A percentile compares a stretch with the other conserved stretches of the same genome.
These are phyloP conservation scores for Kodamaea sagamina DNA, from an alignment of 805 yeast species.

Conservation along the genomic window DNA sequence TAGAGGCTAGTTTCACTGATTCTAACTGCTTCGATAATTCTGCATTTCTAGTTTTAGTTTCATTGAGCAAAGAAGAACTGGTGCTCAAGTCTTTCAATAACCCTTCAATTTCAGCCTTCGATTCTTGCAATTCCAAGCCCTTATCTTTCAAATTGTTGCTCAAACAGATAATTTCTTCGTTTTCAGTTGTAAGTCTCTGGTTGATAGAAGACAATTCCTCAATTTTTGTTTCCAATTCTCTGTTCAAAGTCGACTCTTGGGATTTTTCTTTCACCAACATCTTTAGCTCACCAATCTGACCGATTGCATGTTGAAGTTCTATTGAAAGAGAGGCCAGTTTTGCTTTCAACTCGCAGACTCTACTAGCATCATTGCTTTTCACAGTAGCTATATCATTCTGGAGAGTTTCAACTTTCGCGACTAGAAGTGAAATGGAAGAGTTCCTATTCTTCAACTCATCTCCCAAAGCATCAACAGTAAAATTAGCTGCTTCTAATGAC, in stretches of 20 bases:
- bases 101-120: not conserved
- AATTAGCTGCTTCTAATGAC: not conserved
- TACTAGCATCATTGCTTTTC: not conserved
- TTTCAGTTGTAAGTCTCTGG: not conserved
- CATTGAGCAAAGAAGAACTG: not conserved
- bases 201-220: not conserved
- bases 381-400: not conserved
- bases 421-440: not conserved
- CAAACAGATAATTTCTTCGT: not conserved
- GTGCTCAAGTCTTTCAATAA: not conserved
- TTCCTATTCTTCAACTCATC: not conserved
- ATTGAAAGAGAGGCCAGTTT: no score
- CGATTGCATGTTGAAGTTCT: not conserved
- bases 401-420: not conserved
- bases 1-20: not conserved
- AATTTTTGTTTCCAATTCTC: not conserved
- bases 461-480: conserved; percentile 1
- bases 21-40: not conserved
- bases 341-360: no score
- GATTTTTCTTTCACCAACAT: not conserved
- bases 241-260: no score
- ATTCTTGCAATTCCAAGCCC: not conserved
- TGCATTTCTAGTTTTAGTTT: not conserved
- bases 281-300: not conserved
- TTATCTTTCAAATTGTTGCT: not conserved